Evolutionary conservation across 2,329 filamentous ascomycete species (phyloP), one percentile per base, ranked within the genome.

Genomic region (Colletotrichum tabaci): DNA sequence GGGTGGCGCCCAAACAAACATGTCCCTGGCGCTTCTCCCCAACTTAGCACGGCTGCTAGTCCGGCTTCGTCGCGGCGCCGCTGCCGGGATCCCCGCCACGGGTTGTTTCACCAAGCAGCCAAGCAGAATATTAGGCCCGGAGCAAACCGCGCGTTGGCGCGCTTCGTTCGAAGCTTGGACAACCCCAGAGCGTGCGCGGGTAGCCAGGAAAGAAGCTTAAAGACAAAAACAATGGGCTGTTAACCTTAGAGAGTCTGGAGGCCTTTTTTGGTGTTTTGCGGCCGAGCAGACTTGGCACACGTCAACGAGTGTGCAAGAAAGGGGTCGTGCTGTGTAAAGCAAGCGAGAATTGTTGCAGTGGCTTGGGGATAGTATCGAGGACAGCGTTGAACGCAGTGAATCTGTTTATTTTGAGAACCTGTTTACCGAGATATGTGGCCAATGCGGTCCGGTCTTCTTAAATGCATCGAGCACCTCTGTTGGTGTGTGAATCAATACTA

Each of bases 1-100:
- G 47, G 62, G 53, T 70, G 47, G 62, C 62, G 55, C 26, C n/a
- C n/a, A 21, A 30, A 15, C 13, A 9, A 8, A 21, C 13, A 26
- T 42, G 13, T 30, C 15, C 23, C 60, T 4, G 47, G 44, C 46
- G 46, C 30, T 30, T 62, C 13, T 35, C 13, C 30, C 5, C 5
- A 30, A 44, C 18, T 52, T 12, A 35, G n/a, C 35, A 10, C 9
- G 26, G 23, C 26, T 23, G 26, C n/a, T 26, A 35, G 53, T 35
- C 30, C 21, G 38, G 26, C 18, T 35, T 13, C 53, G 53, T 46
- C 53, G 30, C 46, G 52, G 46, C 53, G 53, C 55, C 40, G 66
- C 23, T 53, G 40, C 44, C 38, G 47, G 53, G 40, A 35, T 46
- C 21, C n/a, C 46, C 46, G 61, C 47, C 38, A 8, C 38, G 16